Evolutionary conservation across 345 rosid species (phyloP), one percentile per base, ranked within the genome.

Genomic region (Eucalyptus pauciflora): DNA sequence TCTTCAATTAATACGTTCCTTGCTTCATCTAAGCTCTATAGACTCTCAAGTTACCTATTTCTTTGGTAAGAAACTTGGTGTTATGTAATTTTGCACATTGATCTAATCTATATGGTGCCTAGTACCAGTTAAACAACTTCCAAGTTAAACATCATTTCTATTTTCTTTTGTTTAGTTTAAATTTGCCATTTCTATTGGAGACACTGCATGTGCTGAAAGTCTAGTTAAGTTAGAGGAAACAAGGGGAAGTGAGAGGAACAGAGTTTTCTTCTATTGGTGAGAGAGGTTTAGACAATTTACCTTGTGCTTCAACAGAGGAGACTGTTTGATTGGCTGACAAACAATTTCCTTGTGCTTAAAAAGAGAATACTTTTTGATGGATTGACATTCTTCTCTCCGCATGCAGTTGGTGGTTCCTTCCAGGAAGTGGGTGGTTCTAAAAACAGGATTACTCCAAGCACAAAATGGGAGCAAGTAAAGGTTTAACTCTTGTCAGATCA

Each of bases 381-480:
- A 76, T 45, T 76, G 83, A 76, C 46, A 10, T 76, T 76, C 83
- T 50, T 67, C 89, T 90, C 87, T 56, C 52, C 49, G 64, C 88
- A 88, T 92, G 91, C 92, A 92, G 96, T 90, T 92, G 93, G 91
- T 86, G 95, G 90, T 50, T 90, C 93, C 67, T 92, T 58, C 67
- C 81, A 86, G 67, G 96, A 94, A 91, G 96, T 90, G 87, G 94
- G 92, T 89, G 91, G 89, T 90, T 92, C 92, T 80, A 94, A 93
- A 88, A 94, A 93, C 85, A 93, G 92, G 90, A 96, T 98, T 87
- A 94, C 97, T 33, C 94, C 99, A 62, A 91, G 96, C 93, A 95
- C 97, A 22, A 96, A 97, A 79, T 98, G 99, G 99, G 98, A 96
- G 88, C 97, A 97, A 90, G 99, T 98, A 54, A 98, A 98, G 98